Evolutionary conservation across 2,329 filamentous ascomycete species (phyloP), one percentile per base, ranked within the genome.

Genomic region (Pseudogymnoascus sp.): DNA sequence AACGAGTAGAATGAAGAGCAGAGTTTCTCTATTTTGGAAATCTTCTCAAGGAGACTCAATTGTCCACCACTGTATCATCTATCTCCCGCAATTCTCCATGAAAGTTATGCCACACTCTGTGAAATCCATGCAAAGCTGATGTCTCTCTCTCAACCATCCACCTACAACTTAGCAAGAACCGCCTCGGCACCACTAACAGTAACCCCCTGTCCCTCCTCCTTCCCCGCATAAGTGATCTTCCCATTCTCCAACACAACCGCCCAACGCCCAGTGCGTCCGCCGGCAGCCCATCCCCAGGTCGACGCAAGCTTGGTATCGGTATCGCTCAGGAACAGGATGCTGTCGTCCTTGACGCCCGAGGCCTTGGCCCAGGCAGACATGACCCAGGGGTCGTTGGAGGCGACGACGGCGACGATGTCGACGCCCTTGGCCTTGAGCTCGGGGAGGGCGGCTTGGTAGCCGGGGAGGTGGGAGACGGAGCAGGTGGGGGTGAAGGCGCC

Each of bases 281-380:
- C 81, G 28, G 79, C 77, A 64, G 78, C 80, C 86, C 86, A 90
- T 68, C 84, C 87, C 67, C 87, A 76, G 67, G 80, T 79, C 78
- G 87, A 84, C 69, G 82, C 83, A 79, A 90, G 89, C 68, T 81
- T 81, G 44, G 82, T 80, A 69, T 85, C 84, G 66, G 79, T 77
- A 71, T 90, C 87, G 70, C 80, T 82, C 69, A 89, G 79, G 79
- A 90, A 89, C 63, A 88, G 78, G 70, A 89, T 84, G 71, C 84
- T 82, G 65, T 89, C 83, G 59, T 79, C 79, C 70, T 81, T 85
- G 67, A 88, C 81, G 12, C 77, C 77, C 73, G 90, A 89, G 69
- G 87, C 86, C 78, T 90, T 90, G 71, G 83, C 83, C 85, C 85
- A 88, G 33, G 85, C 86, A 72, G 81, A 84, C 86, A 90, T 89